phyloP scores from a whole-genome alignment of 805 yeast species.

The Kodamaea restingae region DNA sequence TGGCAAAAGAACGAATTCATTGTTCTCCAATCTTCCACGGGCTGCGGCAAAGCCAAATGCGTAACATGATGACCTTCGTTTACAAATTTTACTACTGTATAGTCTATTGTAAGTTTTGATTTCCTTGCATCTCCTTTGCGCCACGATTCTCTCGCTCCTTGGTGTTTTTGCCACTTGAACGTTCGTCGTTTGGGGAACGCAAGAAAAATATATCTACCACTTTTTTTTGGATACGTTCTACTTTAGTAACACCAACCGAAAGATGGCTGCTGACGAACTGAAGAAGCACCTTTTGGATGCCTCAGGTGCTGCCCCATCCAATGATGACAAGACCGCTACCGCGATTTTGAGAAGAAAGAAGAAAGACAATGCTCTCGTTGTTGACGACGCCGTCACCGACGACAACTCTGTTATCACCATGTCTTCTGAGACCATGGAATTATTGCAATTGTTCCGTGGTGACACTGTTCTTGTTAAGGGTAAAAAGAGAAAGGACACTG shows the following conservation, averaged over 20 bases:
- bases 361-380: conserved; percentile 92
- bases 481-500: conserved; percentile 96
- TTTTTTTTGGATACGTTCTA: neutral
- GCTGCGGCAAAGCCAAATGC: no score
- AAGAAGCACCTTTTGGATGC: conserved; percentile 46
- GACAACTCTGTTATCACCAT: conserved; percentile 96
- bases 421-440: conserved; percentile 93
- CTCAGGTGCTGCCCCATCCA: conserved; percentile 57
- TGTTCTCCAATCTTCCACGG: no score
- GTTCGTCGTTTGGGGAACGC: no score
- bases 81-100: no score
- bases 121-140: no score
- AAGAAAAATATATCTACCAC: no score
- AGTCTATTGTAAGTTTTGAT: no score
- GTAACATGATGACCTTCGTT: no score
- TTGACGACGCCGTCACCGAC: conserved; percentile 95
- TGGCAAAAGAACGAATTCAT: no score
- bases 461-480: conserved; percentile 97
- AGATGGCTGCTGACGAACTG: conserved; percentile 24
- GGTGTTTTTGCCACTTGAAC: no score
- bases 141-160: no score
- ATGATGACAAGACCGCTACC: conserved; percentile 80
- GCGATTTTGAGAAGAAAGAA: conserved; percentile 96
- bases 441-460: conserved; percentile 91
- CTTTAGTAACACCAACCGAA: neutral